A percentile compares a stretch with the other conserved stretches of the same genome.
phyloP scores from a whole-genome alignment of 2,329 filamentous ascomycete species.

The Cercospora sp. region DNA sequence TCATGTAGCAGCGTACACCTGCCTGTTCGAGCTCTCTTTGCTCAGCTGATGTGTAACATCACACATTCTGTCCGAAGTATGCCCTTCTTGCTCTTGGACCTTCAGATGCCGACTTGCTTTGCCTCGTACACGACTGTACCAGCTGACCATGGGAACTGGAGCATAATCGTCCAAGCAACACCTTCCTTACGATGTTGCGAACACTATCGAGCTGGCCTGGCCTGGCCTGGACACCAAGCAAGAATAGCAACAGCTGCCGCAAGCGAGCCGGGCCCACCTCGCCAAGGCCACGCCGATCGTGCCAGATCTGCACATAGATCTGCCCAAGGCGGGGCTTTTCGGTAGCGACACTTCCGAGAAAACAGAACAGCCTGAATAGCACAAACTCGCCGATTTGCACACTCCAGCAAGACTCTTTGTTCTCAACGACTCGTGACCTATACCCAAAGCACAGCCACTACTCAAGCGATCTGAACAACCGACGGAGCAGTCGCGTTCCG shows the following conservation, averaged over 20 bases:
- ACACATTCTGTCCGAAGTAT: constrained; percentile 3
- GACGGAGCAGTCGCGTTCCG: not conserved
- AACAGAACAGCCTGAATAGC: not conserved
- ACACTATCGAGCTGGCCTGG: not conserved
- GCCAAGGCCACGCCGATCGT: not conserved
- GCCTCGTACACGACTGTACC: not conserved
- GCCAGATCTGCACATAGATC: not conserved
- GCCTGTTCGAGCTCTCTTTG: not conserved
- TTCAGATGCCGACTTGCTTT: not conserved
- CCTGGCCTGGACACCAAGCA: not conserved
- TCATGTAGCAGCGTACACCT: not conserved
- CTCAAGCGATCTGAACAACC: not conserved
- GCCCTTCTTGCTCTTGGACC: not conserved
- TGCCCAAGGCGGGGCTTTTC: not conserved
- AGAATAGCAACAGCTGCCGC: not conserved
- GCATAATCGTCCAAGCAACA: not conserved
- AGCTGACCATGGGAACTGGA: not conserved
- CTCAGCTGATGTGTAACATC: not conserved
- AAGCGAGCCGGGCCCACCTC: not conserved
- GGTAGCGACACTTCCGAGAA: not conserved
- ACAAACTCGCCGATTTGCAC: not conserved
- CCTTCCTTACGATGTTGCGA: not conserved
- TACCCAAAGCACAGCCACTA: not conserved
- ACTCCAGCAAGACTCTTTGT: not conserved
- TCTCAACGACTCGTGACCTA: not conserved